phyloP scores from a whole-genome alignment of 768 basidiomycete genomes.

The Kwoniella newhampshirensis region DNA sequence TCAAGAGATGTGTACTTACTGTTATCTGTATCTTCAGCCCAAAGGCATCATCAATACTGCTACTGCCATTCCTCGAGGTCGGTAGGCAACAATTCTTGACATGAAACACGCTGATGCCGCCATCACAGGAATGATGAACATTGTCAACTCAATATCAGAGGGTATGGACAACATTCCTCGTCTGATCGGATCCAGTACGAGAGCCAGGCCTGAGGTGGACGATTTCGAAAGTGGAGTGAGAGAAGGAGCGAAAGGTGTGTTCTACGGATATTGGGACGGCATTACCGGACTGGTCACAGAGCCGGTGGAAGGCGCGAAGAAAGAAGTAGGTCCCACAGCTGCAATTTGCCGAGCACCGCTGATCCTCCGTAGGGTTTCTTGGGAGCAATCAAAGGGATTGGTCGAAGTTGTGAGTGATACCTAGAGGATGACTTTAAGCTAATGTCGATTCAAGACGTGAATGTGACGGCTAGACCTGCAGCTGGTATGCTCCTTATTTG shows the following conservation, averaged over 20 bases:
- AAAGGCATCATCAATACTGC: constrained; percentile 59
- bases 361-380: constrained; percentile 47
- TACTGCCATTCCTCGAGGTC: constrained; percentile 59
- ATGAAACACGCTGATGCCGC: not conserved
- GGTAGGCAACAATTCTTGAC: constrained; percentile 4
- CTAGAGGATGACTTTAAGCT: not conserved
- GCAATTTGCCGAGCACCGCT: constrained; percentile 6
- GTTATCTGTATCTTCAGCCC: constrained; percentile 37
- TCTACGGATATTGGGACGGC: constrained; percentile 55
- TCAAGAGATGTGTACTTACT: not conserved
- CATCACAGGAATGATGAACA: constrained; percentile 56
- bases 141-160: constrained; percentile 35
- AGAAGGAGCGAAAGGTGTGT: constrained; percentile 58
- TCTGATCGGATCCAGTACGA: constrained; percentile 56
- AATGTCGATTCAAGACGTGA: constrained; percentile 40
- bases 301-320: constrained; percentile 54
- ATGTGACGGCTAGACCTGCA: constrained; percentile 52
- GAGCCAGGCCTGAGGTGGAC: constrained; percentile 56
- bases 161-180: constrained; percentile 50
- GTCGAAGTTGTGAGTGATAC: constrained; percentile 50
- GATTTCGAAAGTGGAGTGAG: constrained; percentile 57
- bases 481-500: constrained; percentile 53
- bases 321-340: constrained; percentile 46
- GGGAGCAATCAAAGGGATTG: constrained; percentile 54
- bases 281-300: constrained; percentile 56